Evolutionary conservation across 257 asterid species (phyloP).

Genomic region (Nicotiana sylvestris): DNA sequence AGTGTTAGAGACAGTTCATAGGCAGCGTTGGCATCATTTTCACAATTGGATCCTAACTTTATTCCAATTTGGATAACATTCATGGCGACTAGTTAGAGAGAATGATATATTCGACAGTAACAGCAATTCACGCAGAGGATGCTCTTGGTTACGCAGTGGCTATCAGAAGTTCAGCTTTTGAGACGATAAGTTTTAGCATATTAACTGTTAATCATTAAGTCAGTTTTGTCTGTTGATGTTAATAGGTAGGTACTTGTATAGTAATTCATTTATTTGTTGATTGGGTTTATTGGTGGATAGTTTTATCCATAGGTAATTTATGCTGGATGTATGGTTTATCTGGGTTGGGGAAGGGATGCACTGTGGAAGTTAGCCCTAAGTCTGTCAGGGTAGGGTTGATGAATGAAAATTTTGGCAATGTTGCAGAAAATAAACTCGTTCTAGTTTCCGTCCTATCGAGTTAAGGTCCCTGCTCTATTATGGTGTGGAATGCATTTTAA

Average conservation of each 20-base stretch:
- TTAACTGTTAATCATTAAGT: neutral
- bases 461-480: neutral
- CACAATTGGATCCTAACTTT: neutral
- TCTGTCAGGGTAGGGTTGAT: neutral
- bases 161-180: neutral
- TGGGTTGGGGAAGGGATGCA: neutral
- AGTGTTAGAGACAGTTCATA: conserved; percentile 10
- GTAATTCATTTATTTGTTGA: conserved; percentile 14
- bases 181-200: neutral
- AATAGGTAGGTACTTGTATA: neutral
- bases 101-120: neutral
- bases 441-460: neutral
- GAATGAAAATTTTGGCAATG: conserved; percentile 7
- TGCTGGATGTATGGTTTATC: neutral
- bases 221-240: neutral
- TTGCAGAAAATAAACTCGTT: neutral
- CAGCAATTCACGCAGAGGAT: neutral
- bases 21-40: neutral
- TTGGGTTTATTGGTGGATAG: conserved; percentile 4
- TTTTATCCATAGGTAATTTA: neutral
- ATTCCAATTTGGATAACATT: neutral
- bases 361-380: neutral
- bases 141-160: neutral
- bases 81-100: neutral
- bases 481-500: neutral